These are phyloP conservation scores for Helicocarpus griseus DNA, from an alignment of 2,329 filamentous ascomycete species.

Conservation along the genomic window DNA sequence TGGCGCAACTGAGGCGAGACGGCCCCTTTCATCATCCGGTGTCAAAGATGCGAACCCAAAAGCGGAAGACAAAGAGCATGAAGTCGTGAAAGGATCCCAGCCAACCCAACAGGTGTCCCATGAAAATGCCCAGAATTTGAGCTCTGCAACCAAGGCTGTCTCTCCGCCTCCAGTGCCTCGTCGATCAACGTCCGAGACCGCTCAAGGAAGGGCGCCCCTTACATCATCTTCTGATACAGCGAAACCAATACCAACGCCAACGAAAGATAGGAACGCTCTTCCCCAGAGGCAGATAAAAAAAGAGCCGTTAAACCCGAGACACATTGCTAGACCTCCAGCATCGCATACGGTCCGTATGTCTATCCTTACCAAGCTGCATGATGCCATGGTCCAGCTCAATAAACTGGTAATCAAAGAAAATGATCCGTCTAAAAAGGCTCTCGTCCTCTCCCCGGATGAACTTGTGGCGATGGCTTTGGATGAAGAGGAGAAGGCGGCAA, in stretches of 20 bases:
- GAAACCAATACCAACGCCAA: not conserved
- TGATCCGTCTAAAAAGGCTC: constrained; percentile 19
- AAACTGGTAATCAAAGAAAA: constrained; percentile 26
- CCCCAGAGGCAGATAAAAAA: constrained; percentile 23
- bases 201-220: not conserved
- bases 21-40: not conserved
- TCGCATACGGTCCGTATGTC: constrained; percentile 31
- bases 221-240: not conserved
- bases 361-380: constrained; percentile 36
- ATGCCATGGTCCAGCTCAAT: constrained; percentile 34
- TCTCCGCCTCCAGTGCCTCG: constrained; percentile 22
- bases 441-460: constrained; percentile 34
- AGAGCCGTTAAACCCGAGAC: constrained; percentile 37
- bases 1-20: not conserved
- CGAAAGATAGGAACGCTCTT: not conserved
- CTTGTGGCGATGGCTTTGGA: constrained; percentile 38
- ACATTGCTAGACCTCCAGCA: constrained; percentile 35
- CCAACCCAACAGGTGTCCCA: constrained; percentile 9
- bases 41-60: not conserved
- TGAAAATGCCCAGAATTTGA: constrained; percentile 12
- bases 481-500: constrained; percentile 67
- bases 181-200: constrained; percentile 1
- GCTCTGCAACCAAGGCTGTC: constrained; percentile 17
- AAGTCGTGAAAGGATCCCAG: not conserved
- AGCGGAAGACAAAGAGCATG: not conserved